phyloP scores from a whole-genome alignment of 2,329 filamentous ascomycete species.

The Aspergillus glaucus region DNA sequence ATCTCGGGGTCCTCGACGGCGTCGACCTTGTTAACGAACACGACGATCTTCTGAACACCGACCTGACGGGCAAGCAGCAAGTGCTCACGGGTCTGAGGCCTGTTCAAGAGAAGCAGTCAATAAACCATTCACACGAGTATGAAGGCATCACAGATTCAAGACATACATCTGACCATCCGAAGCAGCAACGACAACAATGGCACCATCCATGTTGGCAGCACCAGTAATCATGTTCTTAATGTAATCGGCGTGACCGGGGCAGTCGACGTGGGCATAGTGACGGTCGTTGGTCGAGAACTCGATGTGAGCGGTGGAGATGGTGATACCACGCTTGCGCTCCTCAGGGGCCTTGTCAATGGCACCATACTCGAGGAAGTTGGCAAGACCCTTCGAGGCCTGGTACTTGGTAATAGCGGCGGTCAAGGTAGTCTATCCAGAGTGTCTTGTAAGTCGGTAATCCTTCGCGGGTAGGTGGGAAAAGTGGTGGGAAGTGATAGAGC shows the following conservation, averaged over 20 bases:
- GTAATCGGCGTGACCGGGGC: conserved; percentile 99
- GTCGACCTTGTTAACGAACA: conserved; percentile 99
- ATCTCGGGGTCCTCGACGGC: conserved; percentile 96
- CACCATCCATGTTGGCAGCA: conserved; percentile 98
- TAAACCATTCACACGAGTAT: neutral
- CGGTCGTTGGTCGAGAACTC: conserved; percentile 91
- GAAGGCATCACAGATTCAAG: neutral
- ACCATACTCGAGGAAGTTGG: conserved; percentile 94
- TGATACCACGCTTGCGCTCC: conserved; percentile 99
- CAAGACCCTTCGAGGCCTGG: conserved; percentile 88
- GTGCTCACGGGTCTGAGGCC: conserved; percentile 96
- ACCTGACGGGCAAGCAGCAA: conserved; percentile 96
- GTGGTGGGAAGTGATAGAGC: conserved; percentile 1
- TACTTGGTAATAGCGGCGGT: conserved; percentile 98
- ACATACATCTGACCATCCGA: conserved; percentile 92
- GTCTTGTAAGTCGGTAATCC: conserved; percentile 10
- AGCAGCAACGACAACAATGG: conserved; percentile 96
- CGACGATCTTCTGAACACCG: conserved; percentile 94
- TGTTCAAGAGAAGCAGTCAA: conserved; percentile 20
- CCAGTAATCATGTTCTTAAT: conserved; percentile 99
- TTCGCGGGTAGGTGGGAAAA: conserved; percentile 4
- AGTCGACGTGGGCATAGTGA: conserved; percentile 99
- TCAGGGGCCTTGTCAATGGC: conserved; percentile 98
- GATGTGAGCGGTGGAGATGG: conserved; percentile 96
- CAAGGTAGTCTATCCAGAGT: conserved; percentile 70